Evolutionary conservation across 148 eudicot species (phyloP).

Genomic region (Tetragonia tetragonoides): DNA sequence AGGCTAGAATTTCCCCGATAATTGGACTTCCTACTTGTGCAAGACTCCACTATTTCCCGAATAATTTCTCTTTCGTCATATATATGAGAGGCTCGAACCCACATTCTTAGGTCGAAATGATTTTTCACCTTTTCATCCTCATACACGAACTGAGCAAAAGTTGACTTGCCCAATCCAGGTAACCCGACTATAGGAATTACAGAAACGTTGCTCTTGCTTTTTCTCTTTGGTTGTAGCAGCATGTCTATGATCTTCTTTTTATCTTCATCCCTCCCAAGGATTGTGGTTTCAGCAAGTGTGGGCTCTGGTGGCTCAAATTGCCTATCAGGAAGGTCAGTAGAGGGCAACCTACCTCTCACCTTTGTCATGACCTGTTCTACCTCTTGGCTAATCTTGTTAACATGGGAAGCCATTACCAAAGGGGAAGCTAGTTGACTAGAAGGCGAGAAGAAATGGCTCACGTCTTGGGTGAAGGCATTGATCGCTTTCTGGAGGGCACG

Average conservation of each 20-base stretch:
- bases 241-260: conserved; percentile 12
- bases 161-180: conserved; percentile 28
- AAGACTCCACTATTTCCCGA: conserved; percentile 22
- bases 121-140: conserved; percentile 23
- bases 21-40: conserved; percentile 15
- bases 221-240: not conserved
- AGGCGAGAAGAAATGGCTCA: conserved; percentile 8
- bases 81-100: conserved; percentile 20
- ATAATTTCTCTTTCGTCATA: conserved; percentile 21
- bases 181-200: conserved; percentile 20
- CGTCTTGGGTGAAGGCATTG: conserved; percentile 10
- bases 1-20: not conserved
- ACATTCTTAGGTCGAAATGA: conserved; percentile 28
- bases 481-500: not conserved
- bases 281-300: not conserved
- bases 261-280: conserved; percentile 15
- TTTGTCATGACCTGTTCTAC: not conserved
- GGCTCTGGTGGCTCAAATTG: not conserved
- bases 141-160: conserved; percentile 22
- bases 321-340: not conserved
- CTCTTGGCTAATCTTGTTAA: not conserved
- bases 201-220: not conserved
- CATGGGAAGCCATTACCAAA: not conserved
- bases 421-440: not conserved
- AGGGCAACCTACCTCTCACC: not conserved